Conservation (phyloP, 495 filamentous ascomycete genomes). For the Pseudevernia furfuracea region DNA sequence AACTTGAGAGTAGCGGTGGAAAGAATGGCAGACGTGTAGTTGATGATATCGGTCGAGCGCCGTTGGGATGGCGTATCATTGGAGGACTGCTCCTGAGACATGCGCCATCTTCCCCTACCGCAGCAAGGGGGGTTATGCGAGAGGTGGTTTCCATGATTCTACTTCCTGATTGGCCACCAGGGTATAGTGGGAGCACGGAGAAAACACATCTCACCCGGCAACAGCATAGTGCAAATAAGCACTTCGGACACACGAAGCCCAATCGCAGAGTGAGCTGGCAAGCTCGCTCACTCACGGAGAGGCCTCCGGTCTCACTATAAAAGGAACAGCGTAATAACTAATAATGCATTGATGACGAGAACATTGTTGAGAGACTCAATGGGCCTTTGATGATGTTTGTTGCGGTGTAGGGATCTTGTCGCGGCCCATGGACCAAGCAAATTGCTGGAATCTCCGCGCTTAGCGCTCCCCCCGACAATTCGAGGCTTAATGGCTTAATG, state of each 20-base stretch:
- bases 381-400: neutral
- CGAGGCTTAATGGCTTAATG: neutral
- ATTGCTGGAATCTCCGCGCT: constrained; percentile 1
- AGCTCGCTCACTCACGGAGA: neutral
- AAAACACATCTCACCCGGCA: neutral
- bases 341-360: neutral
- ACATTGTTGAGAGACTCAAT: neutral
- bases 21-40: neutral
- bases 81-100: neutral
- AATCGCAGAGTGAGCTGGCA: neutral
- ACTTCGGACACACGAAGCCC: neutral
- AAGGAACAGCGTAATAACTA: neutral
- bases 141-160: neutral
- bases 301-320: neutral
- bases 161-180: neutral
- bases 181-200: neutral
- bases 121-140: neutral
- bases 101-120: neutral
- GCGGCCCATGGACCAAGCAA: neutral
- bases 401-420: neutral
- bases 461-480: neutral
- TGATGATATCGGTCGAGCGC: neutral
- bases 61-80: neutral
- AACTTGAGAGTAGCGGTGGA: neutral
- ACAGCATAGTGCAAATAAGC: too few species aligned